Conservation (phyloP, 208 protist genomes). For the Crithidia sp. region DNA sequence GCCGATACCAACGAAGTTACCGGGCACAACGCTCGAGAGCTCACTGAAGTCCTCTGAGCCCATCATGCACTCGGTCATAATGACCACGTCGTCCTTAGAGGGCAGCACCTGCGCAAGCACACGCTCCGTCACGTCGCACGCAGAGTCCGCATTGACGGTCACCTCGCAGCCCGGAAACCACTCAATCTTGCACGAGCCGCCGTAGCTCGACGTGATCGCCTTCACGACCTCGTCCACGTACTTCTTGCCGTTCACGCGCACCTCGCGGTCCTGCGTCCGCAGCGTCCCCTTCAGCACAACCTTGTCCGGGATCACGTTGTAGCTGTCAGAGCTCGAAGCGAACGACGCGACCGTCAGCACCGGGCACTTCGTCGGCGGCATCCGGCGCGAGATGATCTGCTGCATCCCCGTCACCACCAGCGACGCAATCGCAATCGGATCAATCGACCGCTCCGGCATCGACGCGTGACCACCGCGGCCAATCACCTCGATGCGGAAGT, state of each 20-base stretch:
- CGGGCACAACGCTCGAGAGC: conserved; percentile 38
- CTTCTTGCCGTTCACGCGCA: conserved; percentile 34
- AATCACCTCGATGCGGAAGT: conserved; percentile 42
- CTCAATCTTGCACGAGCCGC: conserved; percentile 32
- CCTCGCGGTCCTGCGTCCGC: conserved; percentile 40
- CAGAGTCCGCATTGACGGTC: conserved; percentile 45
- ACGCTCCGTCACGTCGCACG: conserved; percentile 42
- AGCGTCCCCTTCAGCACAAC: conserved; percentile 55
- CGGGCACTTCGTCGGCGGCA: conserved; percentile 39
- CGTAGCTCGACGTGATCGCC: conserved; percentile 31
- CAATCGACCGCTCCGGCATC: conserved; percentile 51
- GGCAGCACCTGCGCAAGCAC: conserved; percentile 38
- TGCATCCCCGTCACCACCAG: conserved; percentile 54
- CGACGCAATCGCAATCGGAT: conserved; percentile 52
- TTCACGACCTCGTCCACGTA: conserved; percentile 38
- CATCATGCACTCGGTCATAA: conserved; percentile 25
- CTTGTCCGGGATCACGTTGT: conserved; percentile 64
- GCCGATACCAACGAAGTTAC: conserved; percentile 54
- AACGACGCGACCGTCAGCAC: conserved; percentile 55
- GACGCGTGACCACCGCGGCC: conserved; percentile 71
- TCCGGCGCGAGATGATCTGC: conserved; percentile 54
- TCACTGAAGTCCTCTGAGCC: conserved; percentile 58
- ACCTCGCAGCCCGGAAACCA: conserved; percentile 49
- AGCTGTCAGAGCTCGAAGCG: conserved; percentile 46
- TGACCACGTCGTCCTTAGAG: conserved; percentile 32